A percentile compares a stretch with the other conserved stretches of the same genome.
Conservation (phyloP, 345 rosid genomes). For the Hirschfeldia incana region DNA sequence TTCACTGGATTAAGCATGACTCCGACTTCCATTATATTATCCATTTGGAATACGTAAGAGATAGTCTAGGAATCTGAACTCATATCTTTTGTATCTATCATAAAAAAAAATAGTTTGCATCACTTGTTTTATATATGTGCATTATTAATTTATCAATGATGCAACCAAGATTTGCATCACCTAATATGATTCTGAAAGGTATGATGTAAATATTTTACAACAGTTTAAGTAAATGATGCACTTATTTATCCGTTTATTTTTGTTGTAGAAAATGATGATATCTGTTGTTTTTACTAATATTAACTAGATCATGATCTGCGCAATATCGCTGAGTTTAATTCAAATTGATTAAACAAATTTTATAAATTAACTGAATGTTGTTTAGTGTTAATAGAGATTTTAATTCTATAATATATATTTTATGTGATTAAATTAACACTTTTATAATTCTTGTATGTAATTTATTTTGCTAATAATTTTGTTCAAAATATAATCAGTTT, state of each 20-base stretch:
- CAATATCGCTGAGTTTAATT: too few species aligned
- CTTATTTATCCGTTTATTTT: background rate
- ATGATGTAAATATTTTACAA: background rate
- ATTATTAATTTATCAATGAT: background rate
- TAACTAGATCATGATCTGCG: too few species aligned
- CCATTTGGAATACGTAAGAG: constrained; percentile 45
- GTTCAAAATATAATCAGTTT: too few species aligned
- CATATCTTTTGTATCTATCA: background rate
- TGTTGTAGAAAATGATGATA: background rate
- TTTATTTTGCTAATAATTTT: too few species aligned
- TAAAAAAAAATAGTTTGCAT: background rate
- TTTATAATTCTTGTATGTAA: too few species aligned
- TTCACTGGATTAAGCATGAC: constrained; percentile 60
- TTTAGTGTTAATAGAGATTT: too few species aligned
- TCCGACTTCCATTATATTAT: constrained; percentile 57
- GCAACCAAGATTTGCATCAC: background rate
- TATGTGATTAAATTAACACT: too few species aligned
- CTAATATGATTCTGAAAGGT: background rate
- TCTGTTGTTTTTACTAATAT: background rate
- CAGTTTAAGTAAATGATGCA: background rate
- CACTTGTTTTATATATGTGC: background rate
- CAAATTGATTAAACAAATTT: too few species aligned
- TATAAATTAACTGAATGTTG: too few species aligned
- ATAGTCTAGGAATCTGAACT: constrained; percentile 9
- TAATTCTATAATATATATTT: too few species aligned